phyloP scores from a whole-genome alignment of 176 grass and related monocot genomes.

The Carex myosuroides region DNA sequence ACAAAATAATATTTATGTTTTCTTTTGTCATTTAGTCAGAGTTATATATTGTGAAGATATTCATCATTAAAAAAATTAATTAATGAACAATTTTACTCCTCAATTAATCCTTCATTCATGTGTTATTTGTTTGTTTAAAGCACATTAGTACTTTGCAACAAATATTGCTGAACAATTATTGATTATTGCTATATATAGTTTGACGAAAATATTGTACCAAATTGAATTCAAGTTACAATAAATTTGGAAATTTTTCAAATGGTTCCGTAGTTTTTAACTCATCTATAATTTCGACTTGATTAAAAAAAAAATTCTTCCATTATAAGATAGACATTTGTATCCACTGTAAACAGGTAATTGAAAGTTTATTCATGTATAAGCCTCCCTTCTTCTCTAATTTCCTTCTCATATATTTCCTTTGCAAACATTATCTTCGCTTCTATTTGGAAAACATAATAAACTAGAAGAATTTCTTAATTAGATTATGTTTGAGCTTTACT shows the following conservation, averaged over 20 bases:
- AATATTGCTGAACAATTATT: too few species aligned
- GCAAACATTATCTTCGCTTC: neutral
- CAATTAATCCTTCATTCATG: too few species aligned
- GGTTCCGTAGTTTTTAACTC: neutral
- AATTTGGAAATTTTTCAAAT: neutral
- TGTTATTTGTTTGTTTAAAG: too few species aligned
- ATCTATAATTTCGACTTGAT: too few species aligned
- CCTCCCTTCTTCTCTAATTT: neutral
- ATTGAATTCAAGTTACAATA: neutral
- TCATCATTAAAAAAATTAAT: too few species aligned
- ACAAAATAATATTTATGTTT: too few species aligned
- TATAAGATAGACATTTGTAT: neutral
- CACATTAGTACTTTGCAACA: too few species aligned
- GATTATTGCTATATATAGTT: too few species aligned
- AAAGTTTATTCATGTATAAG: neutral
- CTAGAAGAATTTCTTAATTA: neutral
- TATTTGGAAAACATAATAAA: neutral
- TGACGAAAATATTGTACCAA: too few species aligned
- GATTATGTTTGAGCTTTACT: neutral
- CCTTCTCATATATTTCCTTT: neutral
- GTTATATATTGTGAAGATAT: too few species aligned
- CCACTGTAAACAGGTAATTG: neutral
- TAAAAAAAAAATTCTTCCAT: neutral
- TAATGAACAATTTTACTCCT: too few species aligned
- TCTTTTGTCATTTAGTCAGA: too few species aligned